Evolutionary conservation across 176 grass and related monocot species (phyloP), one percentile per base, ranked within the genome.

Genomic region (Phoenix dactylifera): DNA sequence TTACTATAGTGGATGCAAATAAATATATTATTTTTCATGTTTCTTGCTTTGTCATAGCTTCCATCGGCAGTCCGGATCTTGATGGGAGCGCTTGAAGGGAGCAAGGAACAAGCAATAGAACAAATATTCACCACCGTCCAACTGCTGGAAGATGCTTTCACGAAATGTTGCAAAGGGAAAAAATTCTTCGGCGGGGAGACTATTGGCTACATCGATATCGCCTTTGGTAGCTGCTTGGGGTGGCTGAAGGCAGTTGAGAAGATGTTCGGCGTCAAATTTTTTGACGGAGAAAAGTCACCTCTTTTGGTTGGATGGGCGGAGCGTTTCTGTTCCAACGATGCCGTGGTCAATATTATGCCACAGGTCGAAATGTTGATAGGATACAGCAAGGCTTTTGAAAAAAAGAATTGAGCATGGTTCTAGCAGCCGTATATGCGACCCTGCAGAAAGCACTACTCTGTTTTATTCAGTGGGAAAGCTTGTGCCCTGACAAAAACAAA

Each of bases 141-240:
- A 49, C 51, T 53, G 3, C 16, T 88, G 29, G 84, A 95, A 23
- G 84, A 78, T 58, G 74, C 78, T 6, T 85, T 82, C 39, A 53
- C 49, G 39, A 26, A 64, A 58, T 64, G 72, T 44, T 49, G 77
- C 22, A 30, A 39, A 19, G 78, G 72, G 25, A 88, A 82, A 58
- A 15, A 3, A 1, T 85, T 74, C 60, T 95, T 95, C 52, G 63
- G 72, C 44, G 89, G 89, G 20, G 81, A 85, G 50, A 10, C 18
- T 54, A 26, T 82, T 6, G 64, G 78, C 16, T 95, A 74, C 59
- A 16, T 88, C 5, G 89, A 95, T 58, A 57, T 88, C 3, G 58
- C 52, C 1, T 50, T 95, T 19, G 84, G 72, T 5, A 69, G 66
- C 16, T 7, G 52, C 9, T 26, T 95, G 35, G 66, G 64, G 0